These are phyloP conservation scores for Pseudogymnoascus sp. DNA, from an alignment of 2,329 filamentous ascomycete species.

Conservation along the genomic window DNA sequence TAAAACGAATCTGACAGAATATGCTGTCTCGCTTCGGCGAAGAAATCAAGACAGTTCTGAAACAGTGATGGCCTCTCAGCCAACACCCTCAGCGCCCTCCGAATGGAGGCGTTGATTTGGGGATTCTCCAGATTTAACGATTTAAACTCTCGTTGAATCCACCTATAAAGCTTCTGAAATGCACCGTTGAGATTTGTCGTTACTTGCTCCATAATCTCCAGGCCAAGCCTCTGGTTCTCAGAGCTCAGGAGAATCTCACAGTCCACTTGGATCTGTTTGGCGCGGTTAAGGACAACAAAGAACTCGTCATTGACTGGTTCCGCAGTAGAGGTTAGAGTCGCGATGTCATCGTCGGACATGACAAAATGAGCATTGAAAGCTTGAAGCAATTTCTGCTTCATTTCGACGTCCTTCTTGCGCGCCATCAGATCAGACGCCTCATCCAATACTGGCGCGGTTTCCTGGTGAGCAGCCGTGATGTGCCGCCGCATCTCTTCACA, in stretches of 20 bases:
- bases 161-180: slow-evolving; percentile 92
- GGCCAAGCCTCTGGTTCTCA: slow-evolving; percentile 77
- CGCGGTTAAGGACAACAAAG: slow-evolving; percentile 66
- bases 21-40: slow-evolving; percentile 81
- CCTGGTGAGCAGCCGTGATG: slow-evolving; percentile 63
- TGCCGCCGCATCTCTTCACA: slow-evolving; percentile 75
- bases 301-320: slow-evolving; percentile 81
- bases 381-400: slow-evolving; percentile 67
- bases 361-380: slow-evolving; percentile 78
- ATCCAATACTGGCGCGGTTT: slow-evolving; percentile 64
- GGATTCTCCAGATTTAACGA: slow-evolving; percentile 88
- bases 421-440: slow-evolving; percentile 67
- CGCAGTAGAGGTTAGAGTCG: slow-evolving; percentile 65
- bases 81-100: slow-evolving; percentile 74
- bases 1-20: slow-evolving; percentile 86
- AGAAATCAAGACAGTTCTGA: slow-evolving; percentile 86
- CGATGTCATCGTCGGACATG: slow-evolving; percentile 70
- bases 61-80: slow-evolving; percentile 86
- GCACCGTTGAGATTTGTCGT: slow-evolving; percentile 79
- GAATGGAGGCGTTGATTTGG: slow-evolving; percentile 78
- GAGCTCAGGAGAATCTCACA: slow-evolving; percentile 83
- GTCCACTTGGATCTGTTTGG: slow-evolving; percentile 81
- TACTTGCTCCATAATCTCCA: slow-evolving; percentile 86
- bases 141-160: slow-evolving; percentile 91
- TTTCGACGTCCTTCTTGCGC: slow-evolving; percentile 66